phyloP scores from a whole-genome alignment of 331 rosid genomes.

The Acacia concinna region DNA sequence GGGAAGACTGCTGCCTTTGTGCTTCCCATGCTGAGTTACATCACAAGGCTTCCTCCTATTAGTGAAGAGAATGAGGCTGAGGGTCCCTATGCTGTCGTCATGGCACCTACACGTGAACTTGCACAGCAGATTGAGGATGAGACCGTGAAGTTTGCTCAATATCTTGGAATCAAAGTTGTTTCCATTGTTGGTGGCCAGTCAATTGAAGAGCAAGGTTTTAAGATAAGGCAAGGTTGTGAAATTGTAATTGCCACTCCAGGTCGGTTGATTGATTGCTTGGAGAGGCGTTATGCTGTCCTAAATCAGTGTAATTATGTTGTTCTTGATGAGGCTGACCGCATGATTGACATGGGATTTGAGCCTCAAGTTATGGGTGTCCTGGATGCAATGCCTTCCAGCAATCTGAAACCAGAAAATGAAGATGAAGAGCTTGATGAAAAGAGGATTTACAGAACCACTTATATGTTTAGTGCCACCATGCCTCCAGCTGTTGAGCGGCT shows the following conservation, averaged over 20 bases:
- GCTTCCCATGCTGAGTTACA: constrained; percentile 3
- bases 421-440: constrained; percentile 4
- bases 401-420: constrained; percentile 3
- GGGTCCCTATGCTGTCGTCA: neutral
- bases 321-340: constrained; percentile 5
- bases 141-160: constrained; percentile 81
- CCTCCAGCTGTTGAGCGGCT: constrained; percentile 8
- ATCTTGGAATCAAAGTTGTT: constrained; percentile 76
- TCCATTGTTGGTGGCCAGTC: constrained; percentile 97
- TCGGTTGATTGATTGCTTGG: constrained; percentile 4
- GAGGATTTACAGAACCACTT: neutral
- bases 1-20: constrained; percentile 2
- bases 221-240: constrained; percentile 87
- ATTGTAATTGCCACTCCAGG: constrained; percentile 4
- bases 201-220: constrained; percentile 93
- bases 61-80: constrained; percentile 6
- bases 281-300: constrained; percentile 2
- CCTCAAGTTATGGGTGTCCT: neutral
- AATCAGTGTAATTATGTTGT: constrained; percentile 7
- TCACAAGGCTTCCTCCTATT: neutral
- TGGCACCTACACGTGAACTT: neutral
- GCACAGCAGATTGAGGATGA: constrained; percentile 58
- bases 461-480: constrained; percentile 10
- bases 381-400: neutral
- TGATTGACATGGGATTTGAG: constrained; percentile 50